phyloP scores from a whole-genome alignment of 2,329 filamentous ascomycete species.

The Diaporthe vaccinii region DNA sequence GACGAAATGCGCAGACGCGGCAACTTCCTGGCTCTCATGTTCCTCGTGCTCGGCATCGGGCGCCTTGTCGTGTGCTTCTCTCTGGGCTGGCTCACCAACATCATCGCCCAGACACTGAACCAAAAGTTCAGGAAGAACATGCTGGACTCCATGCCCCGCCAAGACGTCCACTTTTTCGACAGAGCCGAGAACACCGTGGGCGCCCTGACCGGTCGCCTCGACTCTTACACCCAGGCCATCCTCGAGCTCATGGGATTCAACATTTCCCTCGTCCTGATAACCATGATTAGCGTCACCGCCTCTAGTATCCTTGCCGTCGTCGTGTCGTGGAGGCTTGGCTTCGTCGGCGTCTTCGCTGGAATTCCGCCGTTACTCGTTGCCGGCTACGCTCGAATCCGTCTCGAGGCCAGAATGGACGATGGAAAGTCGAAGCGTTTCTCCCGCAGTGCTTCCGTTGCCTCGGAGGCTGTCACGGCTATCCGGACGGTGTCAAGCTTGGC shows the following conservation, averaged over 20 bases:
- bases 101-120: conserved; percentile 2
- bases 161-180: conserved; percentile 20
- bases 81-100: not conserved
- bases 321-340: not conserved
- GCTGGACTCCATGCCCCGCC: not conserved
- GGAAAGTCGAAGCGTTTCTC: conserved; percentile 2
- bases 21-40: conserved; percentile 2
- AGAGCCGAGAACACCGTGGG: conserved; percentile 12
- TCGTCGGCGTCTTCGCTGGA: not conserved
- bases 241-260: conserved; percentile 60
- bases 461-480: not conserved
- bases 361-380: not conserved
- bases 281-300: conserved; percentile 53
- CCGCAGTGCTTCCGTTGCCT: not conserved
- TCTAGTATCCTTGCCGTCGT: conserved; percentile 57
- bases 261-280: conserved; percentile 54
- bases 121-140: conserved; percentile 19
- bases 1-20: conserved; percentile 7
- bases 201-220: conserved; percentile 4
- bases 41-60: not conserved
- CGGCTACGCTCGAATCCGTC: not conserved
- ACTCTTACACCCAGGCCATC: conserved; percentile 50
- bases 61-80: not conserved
- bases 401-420: conserved; percentile 17
- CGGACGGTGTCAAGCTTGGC: not conserved